Percentiles rank a stretch among this genome's conserved stretches.
Conservation (phyloP, 495 filamentous ascomycete genomes). For the Neurospora africana region DNA sequence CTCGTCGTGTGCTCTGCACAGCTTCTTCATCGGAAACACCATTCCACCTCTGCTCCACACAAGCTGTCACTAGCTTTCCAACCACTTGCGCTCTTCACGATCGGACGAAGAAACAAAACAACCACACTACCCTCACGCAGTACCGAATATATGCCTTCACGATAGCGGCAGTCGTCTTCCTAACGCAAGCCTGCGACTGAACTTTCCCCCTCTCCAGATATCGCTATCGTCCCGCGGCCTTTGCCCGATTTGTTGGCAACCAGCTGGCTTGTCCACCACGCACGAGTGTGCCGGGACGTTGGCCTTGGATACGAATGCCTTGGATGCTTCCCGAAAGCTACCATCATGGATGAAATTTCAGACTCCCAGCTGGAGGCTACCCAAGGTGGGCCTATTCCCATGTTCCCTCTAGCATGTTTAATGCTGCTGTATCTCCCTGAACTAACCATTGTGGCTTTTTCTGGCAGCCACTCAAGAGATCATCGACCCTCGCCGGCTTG, state of each 20-base stretch:
- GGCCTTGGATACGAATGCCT: neutral
- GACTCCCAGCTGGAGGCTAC: conserved; percentile 5
- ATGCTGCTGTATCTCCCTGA: conserved; percentile 10
- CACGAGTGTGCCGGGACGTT: neutral
- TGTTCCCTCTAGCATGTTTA: neutral
- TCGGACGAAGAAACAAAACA: neutral
- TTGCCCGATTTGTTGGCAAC: neutral
- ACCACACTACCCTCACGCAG: neutral
- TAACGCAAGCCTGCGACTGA: neutral
- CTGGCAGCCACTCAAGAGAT: conserved; percentile 63
- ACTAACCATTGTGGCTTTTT: neutral
- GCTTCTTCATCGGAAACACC: neutral
- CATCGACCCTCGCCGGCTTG: conserved; percentile 66
- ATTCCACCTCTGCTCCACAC: neutral
- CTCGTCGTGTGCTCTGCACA: neutral
- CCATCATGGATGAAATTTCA: neutral
- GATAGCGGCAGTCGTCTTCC: neutral
- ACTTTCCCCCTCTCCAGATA: neutral
- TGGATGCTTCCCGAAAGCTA: neutral
- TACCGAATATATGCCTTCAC: neutral
- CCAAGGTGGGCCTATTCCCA: conserved; percentile 13
- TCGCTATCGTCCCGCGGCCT: neutral
- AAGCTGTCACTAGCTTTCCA: neutral
- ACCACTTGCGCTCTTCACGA: neutral
- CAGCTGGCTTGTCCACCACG: neutral